Base-by-base conservation (phyloP, 495 filamentous ascomycete species). In the Trichoderma asperelloides region DNA sequence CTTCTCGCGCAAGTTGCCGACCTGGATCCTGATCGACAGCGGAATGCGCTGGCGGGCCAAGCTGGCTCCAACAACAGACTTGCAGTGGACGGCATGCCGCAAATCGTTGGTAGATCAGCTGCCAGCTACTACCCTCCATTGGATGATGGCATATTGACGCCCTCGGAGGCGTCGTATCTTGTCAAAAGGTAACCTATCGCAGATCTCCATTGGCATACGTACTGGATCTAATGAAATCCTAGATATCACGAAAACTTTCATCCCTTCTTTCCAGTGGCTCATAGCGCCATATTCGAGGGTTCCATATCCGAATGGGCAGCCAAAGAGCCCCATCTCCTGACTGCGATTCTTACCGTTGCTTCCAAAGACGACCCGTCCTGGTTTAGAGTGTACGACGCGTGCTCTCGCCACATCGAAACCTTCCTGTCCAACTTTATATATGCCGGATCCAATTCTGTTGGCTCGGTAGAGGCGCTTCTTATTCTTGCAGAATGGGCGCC, bases 401-500 rank as follows among this genome's bases (percentile, higher is more conserved):
- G 86, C 71, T 84, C 86, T 15, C 82, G 83, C 67, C 83, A 88
- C 71, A 89, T 87, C 85, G 85, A 87, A 45, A 81, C 82, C 45
- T 70, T 88, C 51, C 83, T 89, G 16, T 87, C 86, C 0, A 80
- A 79, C 11, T 83, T 89, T 28, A 80, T 86, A 13, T 85, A 85
- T 33, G 86, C 86, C 6, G 80, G 81, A 12, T 82, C 86, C 67
- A 86, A 82, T 57, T 83, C 84, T 64, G 83, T 89, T 0, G 86
- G 87, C 71, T 83, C 86, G 18, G 85, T 88, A n/a, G 86, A 89
- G 70, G 83, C 86, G 28, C 75, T 89, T 9, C 77, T 89, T 11
- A 71, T 89, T 12, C 78, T 88, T 16, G 86, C 86, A 1, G 86
- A 89, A 70, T 88, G 86, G 85, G 85, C 86, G 45, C 86, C 86